These are phyloP conservation scores for Yarrowia hollandica DNA, from an alignment of 805 yeast genomes.

Conservation along the genomic window DNA sequence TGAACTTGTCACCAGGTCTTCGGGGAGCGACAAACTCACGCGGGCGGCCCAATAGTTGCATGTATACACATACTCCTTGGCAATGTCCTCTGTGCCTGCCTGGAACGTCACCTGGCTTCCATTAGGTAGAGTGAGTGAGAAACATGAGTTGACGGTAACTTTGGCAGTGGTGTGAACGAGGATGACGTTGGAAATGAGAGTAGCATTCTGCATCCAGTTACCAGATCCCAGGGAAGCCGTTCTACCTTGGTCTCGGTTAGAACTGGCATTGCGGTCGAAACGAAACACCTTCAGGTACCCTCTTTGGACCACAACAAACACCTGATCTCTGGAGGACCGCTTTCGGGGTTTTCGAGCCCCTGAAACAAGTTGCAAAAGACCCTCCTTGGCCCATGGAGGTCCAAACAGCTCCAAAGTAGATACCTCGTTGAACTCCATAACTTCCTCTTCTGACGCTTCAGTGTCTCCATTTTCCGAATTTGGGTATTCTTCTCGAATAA, in stretches of 20 bases:
- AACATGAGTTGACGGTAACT: slow-evolving; percentile 20
- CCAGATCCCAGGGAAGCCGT: slow-evolving; percentile 52
- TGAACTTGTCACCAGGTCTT: slow-evolving; percentile 64
- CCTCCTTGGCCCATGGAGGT: slow-evolving; percentile 78
- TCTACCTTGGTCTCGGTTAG: neutral
- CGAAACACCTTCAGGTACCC: slow-evolving; percentile 51
- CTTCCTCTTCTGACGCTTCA: neutral
- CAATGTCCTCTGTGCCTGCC: slow-evolving; percentile 65
- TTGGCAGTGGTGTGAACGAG: slow-evolving; percentile 46
- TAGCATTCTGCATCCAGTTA: slow-evolving; percentile 66
- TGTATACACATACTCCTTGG: slow-evolving; percentile 67
- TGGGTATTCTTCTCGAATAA: slow-evolving; percentile 35
- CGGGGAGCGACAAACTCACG: slow-evolving; percentile 71
- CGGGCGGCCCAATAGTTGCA: slow-evolving; percentile 91
- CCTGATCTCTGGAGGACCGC: slow-evolving; percentile 46
- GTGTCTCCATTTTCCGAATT: neutral
- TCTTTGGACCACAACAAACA: slow-evolving; percentile 63
- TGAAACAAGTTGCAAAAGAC: slow-evolving; percentile 47
- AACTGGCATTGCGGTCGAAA: slow-evolving; percentile 31
- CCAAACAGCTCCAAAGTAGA: slow-evolving; percentile 57
- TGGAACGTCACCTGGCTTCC: slow-evolving; percentile 45
- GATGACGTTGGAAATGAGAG: slow-evolving; percentile 54
- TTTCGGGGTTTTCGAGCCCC: slow-evolving; percentile 33
- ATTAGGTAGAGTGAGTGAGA: slow-evolving; percentile 40
- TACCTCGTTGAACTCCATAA: neutral